Percentiles rank a stretch among this genome's conserved stretches.
These are phyloP conservation scores for Arachis monticola DNA, from an alignment of 331 rosid species.

Conservation along the genomic window DNA sequence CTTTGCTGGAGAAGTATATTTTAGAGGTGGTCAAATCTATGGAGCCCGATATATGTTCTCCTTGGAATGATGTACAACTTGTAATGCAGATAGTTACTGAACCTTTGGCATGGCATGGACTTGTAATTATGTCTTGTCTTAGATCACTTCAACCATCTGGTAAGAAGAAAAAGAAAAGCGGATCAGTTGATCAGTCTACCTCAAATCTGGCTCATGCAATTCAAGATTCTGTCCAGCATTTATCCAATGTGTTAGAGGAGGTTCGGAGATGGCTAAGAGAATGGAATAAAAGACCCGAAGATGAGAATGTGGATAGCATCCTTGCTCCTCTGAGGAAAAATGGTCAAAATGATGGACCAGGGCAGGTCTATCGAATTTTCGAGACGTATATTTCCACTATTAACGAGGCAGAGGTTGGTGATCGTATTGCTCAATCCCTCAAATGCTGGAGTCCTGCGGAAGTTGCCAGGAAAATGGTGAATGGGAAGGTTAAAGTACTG, in stretches of 20 bases:
- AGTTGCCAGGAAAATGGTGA: slow-evolving; percentile 71
- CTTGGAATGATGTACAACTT: slow-evolving; percentile 58
- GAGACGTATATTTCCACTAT: slow-evolving; percentile 55
- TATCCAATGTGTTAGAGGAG: slow-evolving; percentile 58
- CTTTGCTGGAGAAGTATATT: slow-evolving; percentile 69
- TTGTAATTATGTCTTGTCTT: slow-evolving; percentile 75
- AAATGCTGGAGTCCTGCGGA: slow-evolving; percentile 79
- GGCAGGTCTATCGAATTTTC: slow-evolving; percentile 61
- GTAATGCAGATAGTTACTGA: slow-evolving; percentile 79
- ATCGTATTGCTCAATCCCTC: slow-evolving; percentile 60
- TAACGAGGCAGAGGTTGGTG: slow-evolving; percentile 60
- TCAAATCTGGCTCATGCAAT: slow-evolving; percentile 50
- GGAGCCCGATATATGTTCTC: slow-evolving; percentile 55
- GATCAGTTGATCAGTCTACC: slow-evolving; percentile 54
- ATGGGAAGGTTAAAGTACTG: slow-evolving; percentile 63
- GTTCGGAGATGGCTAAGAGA: slow-evolving; percentile 64
- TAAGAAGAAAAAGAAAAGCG: slow-evolving; percentile 89
- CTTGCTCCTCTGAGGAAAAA: slow-evolving; percentile 51
- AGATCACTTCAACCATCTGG: slow-evolving; percentile 80
- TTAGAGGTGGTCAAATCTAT: slow-evolving; percentile 53
- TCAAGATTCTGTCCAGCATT: slow-evolving; percentile 60
- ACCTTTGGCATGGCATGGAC: slow-evolving; percentile 95
- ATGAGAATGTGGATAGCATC: slow-evolving; percentile 59
- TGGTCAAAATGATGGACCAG: slow-evolving; percentile 70
- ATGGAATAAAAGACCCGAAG: slow-evolving; percentile 67